A percentile compares a stretch with the other conserved stretches of the same genome.
phyloP scores from a whole-genome alignment of 139 green algal species.

The Picochlorum sp. region DNA sequence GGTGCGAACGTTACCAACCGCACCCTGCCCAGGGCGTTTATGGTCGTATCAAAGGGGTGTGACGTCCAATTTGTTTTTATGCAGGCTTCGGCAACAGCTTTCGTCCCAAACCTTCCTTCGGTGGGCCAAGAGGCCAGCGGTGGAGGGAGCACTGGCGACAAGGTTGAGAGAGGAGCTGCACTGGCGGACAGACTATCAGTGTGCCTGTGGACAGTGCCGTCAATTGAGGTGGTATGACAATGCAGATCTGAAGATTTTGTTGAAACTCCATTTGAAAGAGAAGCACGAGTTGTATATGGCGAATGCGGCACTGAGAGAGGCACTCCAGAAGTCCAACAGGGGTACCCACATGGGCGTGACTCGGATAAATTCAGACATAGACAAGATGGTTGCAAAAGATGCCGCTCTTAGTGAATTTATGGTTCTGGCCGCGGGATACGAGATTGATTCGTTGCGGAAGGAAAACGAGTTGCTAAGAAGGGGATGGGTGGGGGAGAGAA shows the following conservation, averaged over 20 bases:
- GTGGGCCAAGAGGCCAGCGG: not conserved
- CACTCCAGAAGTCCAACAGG: conserved; percentile 8
- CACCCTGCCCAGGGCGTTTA: no score
- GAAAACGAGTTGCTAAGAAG: not conserved
- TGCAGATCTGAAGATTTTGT: conserved; percentile 21
- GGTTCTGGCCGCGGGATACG: conserved; percentile 1
- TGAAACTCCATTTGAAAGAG: conserved; percentile 29
- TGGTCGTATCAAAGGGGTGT: not conserved
- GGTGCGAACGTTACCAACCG: not conserved
- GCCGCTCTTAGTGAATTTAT: conserved; percentile 15
- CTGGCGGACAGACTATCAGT: conserved; percentile 1
- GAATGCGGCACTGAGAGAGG: conserved; percentile 21
- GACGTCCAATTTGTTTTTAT: not conserved
- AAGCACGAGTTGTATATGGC: conserved; percentile 30
- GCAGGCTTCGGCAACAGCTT: not conserved
- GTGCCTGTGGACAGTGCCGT: conserved; percentile 30
- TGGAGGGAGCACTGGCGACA: not conserved
- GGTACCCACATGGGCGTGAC: not conserved
- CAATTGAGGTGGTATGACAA: conserved; percentile 29
- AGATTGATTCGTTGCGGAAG: conserved; percentile 18
- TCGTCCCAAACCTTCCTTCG: not conserved
- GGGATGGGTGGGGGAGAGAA: not conserved
- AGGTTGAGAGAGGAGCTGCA: not conserved
- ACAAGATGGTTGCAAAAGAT: conserved; percentile 17
- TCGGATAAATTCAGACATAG: conserved; percentile 5